These are phyloP conservation scores for Rhamnella rubrinervis DNA, from an alignment of 331 rosid species.

Conservation along the genomic window DNA sequence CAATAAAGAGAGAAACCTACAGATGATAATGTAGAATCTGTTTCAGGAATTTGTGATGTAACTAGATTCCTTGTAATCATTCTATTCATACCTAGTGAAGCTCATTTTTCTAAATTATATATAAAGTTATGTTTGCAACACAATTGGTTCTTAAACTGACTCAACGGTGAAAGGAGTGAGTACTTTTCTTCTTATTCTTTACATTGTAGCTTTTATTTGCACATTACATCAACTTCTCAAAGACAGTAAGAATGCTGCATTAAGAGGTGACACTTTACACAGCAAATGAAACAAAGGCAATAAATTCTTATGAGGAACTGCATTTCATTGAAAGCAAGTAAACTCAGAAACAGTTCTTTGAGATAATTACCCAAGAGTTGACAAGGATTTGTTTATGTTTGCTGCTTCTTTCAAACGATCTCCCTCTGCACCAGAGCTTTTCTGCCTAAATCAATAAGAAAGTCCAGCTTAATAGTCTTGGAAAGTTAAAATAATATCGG, in stretches of 20 bases:
- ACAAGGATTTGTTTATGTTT: slow-evolving; percentile 90
- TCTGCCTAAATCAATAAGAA: slow-evolving; percentile 62
- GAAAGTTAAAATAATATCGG: slow-evolving; percentile 6
- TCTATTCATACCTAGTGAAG: too few species aligned
- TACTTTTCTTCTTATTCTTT: not conserved
- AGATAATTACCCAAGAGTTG: slow-evolving; percentile 79
- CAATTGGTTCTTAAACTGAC: slow-evolving; percentile 4
- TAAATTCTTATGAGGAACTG: not conserved
- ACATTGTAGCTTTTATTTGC: too few species aligned
- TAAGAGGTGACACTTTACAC: not conserved
- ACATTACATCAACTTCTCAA: too few species aligned
- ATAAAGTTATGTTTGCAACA: not conserved
- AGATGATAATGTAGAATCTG: too few species aligned
- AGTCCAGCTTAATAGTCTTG: slow-evolving; percentile 14
- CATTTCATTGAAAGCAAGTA: slow-evolving; percentile 5
- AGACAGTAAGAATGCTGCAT: too few species aligned
- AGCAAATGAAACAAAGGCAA: not conserved
- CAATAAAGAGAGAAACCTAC: not conserved
- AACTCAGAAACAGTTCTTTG: slow-evolving; percentile 22
- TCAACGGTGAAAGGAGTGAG: not conserved
- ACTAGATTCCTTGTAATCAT: too few species aligned
- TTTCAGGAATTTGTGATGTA: too few species aligned
- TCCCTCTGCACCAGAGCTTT: slow-evolving; percentile 94
- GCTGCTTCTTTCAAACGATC: slow-evolving; percentile 94
- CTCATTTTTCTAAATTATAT: not conserved